phyloP scores from a whole-genome alignment of 768 basidiomycete genomes.

The Rhizopogon vesiculosus region DNA sequence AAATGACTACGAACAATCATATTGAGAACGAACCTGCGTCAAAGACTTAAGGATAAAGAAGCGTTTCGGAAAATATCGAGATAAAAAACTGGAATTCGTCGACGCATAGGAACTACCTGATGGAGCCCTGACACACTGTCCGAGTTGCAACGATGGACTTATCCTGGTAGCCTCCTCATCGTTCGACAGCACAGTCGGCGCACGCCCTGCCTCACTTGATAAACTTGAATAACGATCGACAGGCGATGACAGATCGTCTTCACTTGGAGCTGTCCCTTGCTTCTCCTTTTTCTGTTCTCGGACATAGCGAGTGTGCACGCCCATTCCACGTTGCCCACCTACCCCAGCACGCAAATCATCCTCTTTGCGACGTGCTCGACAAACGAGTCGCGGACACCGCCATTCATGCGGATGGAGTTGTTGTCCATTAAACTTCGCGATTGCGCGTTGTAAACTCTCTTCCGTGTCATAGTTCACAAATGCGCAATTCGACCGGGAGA shows the following conservation, averaged over 20 bases:
- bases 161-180: slow-evolving; percentile 31
- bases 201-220: slow-evolving; percentile 8
- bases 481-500: slow-evolving; percentile 91
- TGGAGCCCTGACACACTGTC: slow-evolving; percentile 18
- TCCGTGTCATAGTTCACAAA: slow-evolving; percentile 85
- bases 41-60: slow-evolving; percentile 91
- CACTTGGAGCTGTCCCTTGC: slow-evolving; percentile 9
- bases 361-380: slow-evolving; percentile 72
- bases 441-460: slow-evolving; percentile 58
- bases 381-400: slow-evolving; percentile 75
- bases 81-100: slow-evolving; percentile 78
- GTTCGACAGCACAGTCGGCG: slow-evolving; percentile 25
- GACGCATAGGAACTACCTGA: slow-evolving; percentile 70
- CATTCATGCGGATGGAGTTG: slow-evolving; percentile 66
- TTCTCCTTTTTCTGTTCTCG: slow-evolving; percentile 40
- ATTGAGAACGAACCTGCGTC: slow-evolving; percentile 52
- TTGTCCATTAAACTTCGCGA: slow-evolving; percentile 66
- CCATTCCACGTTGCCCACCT: slow-evolving; percentile 83
- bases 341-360: slow-evolving; percentile 90
- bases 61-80: slow-evolving; percentile 76
- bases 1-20: not conserved
- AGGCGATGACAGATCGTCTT: slow-evolving; percentile 1
- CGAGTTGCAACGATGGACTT: not conserved
- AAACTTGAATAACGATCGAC: slow-evolving; percentile 4
- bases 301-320: slow-evolving; percentile 83